phyloP scores from a whole-genome alignment of 2,329 filamentous ascomycete species.

The Hysterium pulicare region DNA sequence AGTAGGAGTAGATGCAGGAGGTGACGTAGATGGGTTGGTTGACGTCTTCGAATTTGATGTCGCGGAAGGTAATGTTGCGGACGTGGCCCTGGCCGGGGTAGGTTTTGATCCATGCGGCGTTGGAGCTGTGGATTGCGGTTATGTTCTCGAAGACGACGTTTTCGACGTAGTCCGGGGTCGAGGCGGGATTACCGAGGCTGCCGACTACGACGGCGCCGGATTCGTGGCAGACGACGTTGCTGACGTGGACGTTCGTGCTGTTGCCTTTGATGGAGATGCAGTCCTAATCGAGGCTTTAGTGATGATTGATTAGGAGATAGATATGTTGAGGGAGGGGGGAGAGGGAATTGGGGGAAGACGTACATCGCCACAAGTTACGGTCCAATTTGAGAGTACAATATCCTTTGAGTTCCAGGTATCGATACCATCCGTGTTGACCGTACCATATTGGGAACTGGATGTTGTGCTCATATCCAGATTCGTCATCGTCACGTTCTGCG shows the following conservation, averaged over 20 bases:
- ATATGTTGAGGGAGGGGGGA: conserved; percentile 28
- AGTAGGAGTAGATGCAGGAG: conserved; percentile 43
- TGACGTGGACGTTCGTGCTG: conserved; percentile 55
- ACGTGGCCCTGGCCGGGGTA: conserved; percentile 41
- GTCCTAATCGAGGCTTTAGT: too few relatives aligned
- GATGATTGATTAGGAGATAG: conserved; percentile 31
- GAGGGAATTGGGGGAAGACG: not conserved
- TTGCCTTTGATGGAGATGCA: conserved; percentile 62
- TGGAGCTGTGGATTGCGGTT: conserved; percentile 21
- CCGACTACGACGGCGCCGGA: conserved; percentile 58
- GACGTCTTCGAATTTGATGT: conserved; percentile 34
- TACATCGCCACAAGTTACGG: conserved; percentile 33
- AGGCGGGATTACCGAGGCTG: conserved; percentile 56
- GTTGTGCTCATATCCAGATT: conserved; percentile 53
- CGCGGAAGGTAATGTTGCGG: conserved; percentile 44
- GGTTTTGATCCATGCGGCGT: conserved; percentile 29
- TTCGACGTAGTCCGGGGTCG: conserved; percentile 54
- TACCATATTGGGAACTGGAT: conserved; percentile 44
- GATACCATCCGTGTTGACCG: conserved; percentile 51
- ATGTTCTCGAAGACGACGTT: conserved; percentile 43
- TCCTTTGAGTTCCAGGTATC: conserved; percentile 52
- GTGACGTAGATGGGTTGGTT: conserved; percentile 51
- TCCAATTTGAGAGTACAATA: conserved; percentile 47
- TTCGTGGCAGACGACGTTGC: conserved; percentile 60
- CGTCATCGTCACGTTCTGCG: conserved; percentile 51